These are phyloP conservation scores for Xylaria sp. DNA, from an alignment of 2,329 filamentous ascomycete genomes.

Conservation along the genomic window DNA sequence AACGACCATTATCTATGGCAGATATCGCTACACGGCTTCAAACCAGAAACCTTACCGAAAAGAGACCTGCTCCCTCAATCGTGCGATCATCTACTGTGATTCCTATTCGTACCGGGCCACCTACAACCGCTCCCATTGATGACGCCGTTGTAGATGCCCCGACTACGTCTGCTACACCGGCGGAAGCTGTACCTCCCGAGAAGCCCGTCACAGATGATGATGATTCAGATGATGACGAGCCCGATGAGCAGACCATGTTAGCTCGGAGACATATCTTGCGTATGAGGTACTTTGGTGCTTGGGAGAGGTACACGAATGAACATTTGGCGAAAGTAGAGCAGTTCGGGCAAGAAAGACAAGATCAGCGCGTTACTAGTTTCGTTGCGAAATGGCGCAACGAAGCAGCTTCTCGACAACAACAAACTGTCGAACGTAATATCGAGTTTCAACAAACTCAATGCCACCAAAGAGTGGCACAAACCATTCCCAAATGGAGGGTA, in stretches of 20 bases:
- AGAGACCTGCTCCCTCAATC: neutral
- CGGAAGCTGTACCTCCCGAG: neutral
- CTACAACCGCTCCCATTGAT: neutral
- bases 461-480: conserved; percentile 31
- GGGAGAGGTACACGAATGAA: conserved; percentile 39
- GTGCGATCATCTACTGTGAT: conserved; percentile 5
- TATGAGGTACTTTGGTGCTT: conserved; percentile 43
- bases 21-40: conserved; percentile 8
- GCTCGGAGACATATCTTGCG: conserved; percentile 43
- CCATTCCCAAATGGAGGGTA: conserved; percentile 37
- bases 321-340: conserved; percentile 34
- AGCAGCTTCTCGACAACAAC: conserved; percentile 27
- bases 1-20: conserved; percentile 6
- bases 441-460: conserved; percentile 30
- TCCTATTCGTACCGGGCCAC: neutral
- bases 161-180: neutral
- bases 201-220: conserved; percentile 11
- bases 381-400: conserved; percentile 33
- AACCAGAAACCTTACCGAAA: neutral
- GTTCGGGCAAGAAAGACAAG: conserved; percentile 32
- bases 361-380: conserved; percentile 22
- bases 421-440: conserved; percentile 28
- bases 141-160: neutral
- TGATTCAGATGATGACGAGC: conserved; percentile 29
- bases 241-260: conserved; percentile 41